Conservation (phyloP, 495 filamentous ascomycete genomes). For the Xylaria longipes region DNA sequence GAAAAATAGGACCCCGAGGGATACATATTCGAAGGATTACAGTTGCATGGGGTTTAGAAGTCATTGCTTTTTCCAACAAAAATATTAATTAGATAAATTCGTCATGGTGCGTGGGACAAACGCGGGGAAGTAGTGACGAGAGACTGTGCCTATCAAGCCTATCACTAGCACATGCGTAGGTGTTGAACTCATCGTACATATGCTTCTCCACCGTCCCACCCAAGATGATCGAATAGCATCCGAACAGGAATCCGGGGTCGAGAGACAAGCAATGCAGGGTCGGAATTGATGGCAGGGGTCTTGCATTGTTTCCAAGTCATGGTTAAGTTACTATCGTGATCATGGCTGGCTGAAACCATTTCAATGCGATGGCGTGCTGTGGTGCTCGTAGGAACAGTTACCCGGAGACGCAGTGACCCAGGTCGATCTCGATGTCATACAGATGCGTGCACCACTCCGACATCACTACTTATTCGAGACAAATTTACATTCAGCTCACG, state of each 20-base stretch:
- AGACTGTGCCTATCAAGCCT: not conserved
- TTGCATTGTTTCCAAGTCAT: slow-evolving; percentile 14
- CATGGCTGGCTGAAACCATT: not conserved
- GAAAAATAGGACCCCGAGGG: not conserved
- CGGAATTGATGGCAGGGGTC: not conserved
- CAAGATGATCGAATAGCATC: not conserved
- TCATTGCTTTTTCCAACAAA: too few species aligned
- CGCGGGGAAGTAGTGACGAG: slow-evolving; percentile 15
- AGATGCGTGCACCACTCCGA: not conserved
- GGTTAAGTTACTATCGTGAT: slow-evolving; percentile 18
- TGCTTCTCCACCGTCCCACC: slow-evolving; percentile 7
- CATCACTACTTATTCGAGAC: not conserved
- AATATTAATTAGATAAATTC: not conserved
- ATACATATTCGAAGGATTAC: not conserved
- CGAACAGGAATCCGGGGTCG: not conserved
- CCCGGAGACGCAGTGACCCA: not conserved
- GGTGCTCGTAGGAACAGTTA: not conserved
- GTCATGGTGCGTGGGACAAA: not conserved
- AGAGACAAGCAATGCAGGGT: not conserved
- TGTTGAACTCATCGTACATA: slow-evolving; percentile 14
- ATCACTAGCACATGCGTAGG: not conserved
- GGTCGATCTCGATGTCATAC: not conserved
- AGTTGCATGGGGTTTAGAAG: too few species aligned
- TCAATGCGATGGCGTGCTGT: not conserved
- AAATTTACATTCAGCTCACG: not conserved